Evolutionary conservation across 768 basidiomycete genomes (phyloP), one percentile per base, ranked within the genome.

Genomic region (Dioszegia aurantiaca): DNA sequence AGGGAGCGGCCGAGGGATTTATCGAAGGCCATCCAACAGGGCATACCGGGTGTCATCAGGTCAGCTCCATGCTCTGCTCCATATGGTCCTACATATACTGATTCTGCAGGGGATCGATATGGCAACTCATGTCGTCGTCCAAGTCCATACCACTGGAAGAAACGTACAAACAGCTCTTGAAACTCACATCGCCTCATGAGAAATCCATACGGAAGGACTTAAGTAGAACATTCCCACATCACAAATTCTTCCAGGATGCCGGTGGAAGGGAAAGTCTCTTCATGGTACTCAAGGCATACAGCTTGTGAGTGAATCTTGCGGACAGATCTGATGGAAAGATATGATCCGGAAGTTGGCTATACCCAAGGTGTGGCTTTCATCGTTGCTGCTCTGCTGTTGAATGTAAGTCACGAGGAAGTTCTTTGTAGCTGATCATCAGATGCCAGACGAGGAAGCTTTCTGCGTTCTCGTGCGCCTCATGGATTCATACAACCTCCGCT

Each of bases 361-460:
- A 97, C 93, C 64, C 95, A 99, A 79, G 95, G 95, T 0, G 79
- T 98, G 55, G 92, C 93, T 2, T 99, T 99, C 74, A 86, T 99
- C 48, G 95, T 91, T 3, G 95, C 95, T 0, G 88, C 94, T 40
- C 78, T 99, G 23, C 78, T 99, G 24, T 80, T 99, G 44, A 94
- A 97, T 72, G 94, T 93, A 79, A 68, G 83, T 68, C n/a, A n/a
- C n/a, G n/a, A n/a, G 9, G 14, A 31, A 45, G n/a, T n/a, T 9
- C 31, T 19, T 21, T 11, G 28, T 12, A 47, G 21, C 47, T 53
- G 36, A 56, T 19, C 23, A 26, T 31, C 60, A 98, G 94, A 99
- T 99, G 95, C 95, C 95, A 23, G 95, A 98, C 62, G 95, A 99
- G 79, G 94, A 98, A 78, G 94, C 94, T 0, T 99, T 99, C 77